These are phyloP conservation scores for Diacronema lutheri DNA, from an alignment of 78 protist species.

Conservation along the genomic window DNA sequence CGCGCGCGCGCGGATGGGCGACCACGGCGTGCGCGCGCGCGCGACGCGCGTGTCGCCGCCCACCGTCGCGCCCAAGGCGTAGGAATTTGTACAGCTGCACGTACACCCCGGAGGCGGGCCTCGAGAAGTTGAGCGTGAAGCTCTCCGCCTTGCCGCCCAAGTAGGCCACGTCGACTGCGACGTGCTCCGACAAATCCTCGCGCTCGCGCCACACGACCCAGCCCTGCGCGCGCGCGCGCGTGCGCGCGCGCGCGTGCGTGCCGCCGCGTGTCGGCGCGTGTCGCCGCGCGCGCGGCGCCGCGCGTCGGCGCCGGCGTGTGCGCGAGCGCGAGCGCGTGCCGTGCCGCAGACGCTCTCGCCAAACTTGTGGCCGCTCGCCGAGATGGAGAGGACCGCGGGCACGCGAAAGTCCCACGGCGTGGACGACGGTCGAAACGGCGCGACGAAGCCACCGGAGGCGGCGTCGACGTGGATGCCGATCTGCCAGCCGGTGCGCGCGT, in stretches of 20 bases:
- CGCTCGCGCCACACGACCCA: background rate
- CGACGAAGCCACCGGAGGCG: conserved; percentile 62
- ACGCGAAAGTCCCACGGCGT: conserved; percentile 50
- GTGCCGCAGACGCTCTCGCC: conserved; percentile 11
- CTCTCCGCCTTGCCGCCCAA: background rate
- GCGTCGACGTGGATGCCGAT: conserved; percentile 67
- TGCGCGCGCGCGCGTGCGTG: too few species aligned
- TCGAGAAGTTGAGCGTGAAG: conserved; percentile 2
- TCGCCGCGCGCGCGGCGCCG: too few species aligned
- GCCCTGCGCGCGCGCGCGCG: too few species aligned
- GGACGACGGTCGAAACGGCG: conserved; percentile 44
- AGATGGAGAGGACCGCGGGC: conserved; percentile 44
- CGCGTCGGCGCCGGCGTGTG: too few species aligned
- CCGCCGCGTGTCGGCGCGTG: too few species aligned
- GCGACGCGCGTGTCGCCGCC: too few species aligned
- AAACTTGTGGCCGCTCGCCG: conserved; percentile 52
- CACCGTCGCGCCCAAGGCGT: background rate
- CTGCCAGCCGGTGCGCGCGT: background rate
- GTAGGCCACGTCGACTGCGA: background rate
- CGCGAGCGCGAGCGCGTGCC: too few species aligned
- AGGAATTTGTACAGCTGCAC: conserved; percentile 6
- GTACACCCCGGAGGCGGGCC: background rate
- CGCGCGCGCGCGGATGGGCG: too few species aligned
- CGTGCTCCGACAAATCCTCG: background rate
- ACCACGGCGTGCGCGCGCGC: too few species aligned